phyloP scores from a whole-genome alignment of 768 basidiomycete genomes.

The Pholiota conissans region DNA sequence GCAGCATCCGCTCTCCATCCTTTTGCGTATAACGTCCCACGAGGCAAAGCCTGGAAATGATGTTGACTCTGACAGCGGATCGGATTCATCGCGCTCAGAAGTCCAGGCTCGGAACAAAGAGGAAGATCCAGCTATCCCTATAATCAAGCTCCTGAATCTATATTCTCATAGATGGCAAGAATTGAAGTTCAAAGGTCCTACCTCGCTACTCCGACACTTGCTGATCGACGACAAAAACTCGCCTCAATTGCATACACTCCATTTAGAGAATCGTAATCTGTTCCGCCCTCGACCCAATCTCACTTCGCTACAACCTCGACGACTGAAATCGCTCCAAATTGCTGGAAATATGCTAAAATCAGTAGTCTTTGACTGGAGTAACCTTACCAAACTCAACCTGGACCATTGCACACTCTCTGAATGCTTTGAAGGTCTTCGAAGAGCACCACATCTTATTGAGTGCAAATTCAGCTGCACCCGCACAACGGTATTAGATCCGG shows the following conservation, averaged over 20 bases:
- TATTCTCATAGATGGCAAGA: not conserved
- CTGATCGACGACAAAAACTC: not conserved
- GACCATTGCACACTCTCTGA: not conserved
- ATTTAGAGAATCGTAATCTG: too few relatives aligned
- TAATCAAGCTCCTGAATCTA: too few relatives aligned
- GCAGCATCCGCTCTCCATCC: not conserved
- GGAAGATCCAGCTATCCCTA: too few relatives aligned
- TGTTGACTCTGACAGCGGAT: too few relatives aligned
- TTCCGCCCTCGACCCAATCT: too few relatives aligned
- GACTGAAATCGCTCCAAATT: too few relatives aligned
- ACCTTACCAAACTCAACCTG: not conserved
- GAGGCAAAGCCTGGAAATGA: too few relatives aligned
- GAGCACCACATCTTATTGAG: not conserved
- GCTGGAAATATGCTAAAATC: too few relatives aligned
- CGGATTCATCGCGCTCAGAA: too few relatives aligned
- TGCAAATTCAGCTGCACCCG: not conserved
- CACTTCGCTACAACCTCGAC: too few relatives aligned
- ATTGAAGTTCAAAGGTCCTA: not conserved
- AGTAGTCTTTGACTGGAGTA: not conserved
- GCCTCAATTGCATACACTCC: not conserved
- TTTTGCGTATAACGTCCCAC: too few relatives aligned
- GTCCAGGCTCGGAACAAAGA: too few relatives aligned
- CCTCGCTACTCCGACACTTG: not conserved
- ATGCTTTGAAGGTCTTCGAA: not conserved
- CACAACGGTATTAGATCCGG: not conserved